Percentiles rank a stretch among this genome's conserved stretches.
Evolutionary conservation across 2,329 filamentous ascomycete genomes (phyloP).

Genomic region (Colletotrichum lini): DNA sequence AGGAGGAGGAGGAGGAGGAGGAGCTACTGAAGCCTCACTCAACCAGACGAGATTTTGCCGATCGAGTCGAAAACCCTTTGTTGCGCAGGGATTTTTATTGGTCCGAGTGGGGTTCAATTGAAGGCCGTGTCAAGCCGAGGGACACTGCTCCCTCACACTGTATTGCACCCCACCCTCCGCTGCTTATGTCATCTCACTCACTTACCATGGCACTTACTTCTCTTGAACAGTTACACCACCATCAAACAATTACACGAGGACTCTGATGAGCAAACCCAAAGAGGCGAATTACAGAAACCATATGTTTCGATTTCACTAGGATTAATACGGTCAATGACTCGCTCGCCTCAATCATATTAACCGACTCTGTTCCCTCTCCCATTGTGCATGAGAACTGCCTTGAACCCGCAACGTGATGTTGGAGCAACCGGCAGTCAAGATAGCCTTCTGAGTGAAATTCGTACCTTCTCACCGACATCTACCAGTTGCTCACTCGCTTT

Average conservation of each 20-base stretch:
- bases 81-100: conserved; percentile 44
- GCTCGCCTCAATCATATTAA: too few species aligned
- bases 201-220: too few species aligned
- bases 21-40: conserved; percentile 21
- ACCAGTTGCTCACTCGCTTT: not conserved
- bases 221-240: too few species aligned
- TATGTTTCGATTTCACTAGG: accelerated
- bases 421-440: not conserved
- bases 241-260: too few species aligned
- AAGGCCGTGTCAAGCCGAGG: too few species aligned
- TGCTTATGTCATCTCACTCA: conserved; percentile 28
- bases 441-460: not conserved
- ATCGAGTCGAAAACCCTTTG: conserved; percentile 42
- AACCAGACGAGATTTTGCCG: conserved; percentile 35
- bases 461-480: not conserved
- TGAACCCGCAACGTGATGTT: not conserved
- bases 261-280: too few species aligned
- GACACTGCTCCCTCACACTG: conserved; percentile 7
- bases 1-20: too few species aligned
- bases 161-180: not conserved
- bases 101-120: not conserved
- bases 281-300: too few species aligned
- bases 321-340: too few species aligned
- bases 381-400: not conserved
- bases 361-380: too few species aligned